phyloP scores from a whole-genome alignment of 108 stramenopile species.

The Cylindrotheca closterium region DNA sequence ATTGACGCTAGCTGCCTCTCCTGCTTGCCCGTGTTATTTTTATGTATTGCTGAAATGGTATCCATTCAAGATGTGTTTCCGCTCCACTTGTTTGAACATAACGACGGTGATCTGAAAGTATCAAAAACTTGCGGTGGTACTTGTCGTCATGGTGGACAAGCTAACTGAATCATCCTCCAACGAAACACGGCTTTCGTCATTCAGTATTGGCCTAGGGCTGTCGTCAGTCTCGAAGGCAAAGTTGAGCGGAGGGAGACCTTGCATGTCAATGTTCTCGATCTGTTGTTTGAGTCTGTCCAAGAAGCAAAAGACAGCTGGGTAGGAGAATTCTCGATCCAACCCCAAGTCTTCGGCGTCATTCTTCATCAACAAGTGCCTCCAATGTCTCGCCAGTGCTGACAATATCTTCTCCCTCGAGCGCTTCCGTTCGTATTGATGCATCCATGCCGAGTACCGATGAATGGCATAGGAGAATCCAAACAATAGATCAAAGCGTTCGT shows the following conservation, averaged over 20 bases:
- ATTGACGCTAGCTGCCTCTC: too few relatives aligned
- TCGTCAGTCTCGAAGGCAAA: constrained; percentile 8
- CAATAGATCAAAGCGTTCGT: constrained; percentile 11
- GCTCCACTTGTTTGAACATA: too few relatives aligned
- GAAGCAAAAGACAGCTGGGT: constrained; percentile 10
- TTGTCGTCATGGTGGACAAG: background rate
- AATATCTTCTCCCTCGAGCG: constrained; percentile 10
- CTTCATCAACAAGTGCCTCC: constrained; percentile 7
- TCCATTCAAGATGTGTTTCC: too few relatives aligned
- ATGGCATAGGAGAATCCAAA: constrained; percentile 20
- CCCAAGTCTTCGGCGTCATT: constrained; percentile 12
- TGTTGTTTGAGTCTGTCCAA: constrained; percentile 12
- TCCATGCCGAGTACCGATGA: constrained; percentile 14
- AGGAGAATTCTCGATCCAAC: constrained; percentile 16
- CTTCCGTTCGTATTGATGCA: constrained; percentile 11
- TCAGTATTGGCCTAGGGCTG: background rate
- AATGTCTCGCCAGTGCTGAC: constrained; percentile 11
- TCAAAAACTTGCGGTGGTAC: too few relatives aligned
- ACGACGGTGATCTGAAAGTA: too few relatives aligned
- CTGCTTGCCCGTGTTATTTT: too few relatives aligned
- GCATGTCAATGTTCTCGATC: constrained; percentile 11
- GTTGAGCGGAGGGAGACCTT: constrained; percentile 7
- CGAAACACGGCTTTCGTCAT: background rate
- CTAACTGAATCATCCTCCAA: background rate
- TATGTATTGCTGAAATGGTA: too few relatives aligned